Percentiles rank a stretch among this genome's conserved stretches.
Evolutionary conservation across 495 filamentous ascomycete genomes (phyloP).

Genomic region (Penicillium verhagenii): DNA sequence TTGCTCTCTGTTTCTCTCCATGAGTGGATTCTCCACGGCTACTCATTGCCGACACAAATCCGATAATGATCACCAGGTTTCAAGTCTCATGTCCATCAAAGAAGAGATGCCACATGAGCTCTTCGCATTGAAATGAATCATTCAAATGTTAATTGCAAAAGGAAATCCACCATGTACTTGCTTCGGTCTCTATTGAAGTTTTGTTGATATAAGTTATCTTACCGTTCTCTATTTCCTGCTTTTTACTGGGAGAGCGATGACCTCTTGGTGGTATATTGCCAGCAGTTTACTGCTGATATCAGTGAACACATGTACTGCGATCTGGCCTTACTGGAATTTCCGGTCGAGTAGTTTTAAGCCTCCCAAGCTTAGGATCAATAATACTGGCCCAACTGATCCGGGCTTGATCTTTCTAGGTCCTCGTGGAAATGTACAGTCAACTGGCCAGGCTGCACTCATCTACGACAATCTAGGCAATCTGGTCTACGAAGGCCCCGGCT

Average conservation of each 20-base stretch:
- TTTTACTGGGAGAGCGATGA: constrained; percentile 5
- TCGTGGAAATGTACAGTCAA: not conserved
- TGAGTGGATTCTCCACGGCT: constrained; percentile 7
- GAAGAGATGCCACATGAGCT: not conserved
- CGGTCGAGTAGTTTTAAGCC: constrained; percentile 22
- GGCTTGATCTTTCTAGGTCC: constrained; percentile 29
- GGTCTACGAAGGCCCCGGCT: constrained; percentile 21
- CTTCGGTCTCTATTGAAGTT: too few species aligned
- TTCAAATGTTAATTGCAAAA: too few species aligned
- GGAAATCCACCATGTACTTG: too few species aligned
- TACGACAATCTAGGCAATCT: constrained; percentile 27
- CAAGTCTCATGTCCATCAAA: not conserved
- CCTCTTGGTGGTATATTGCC: constrained; percentile 20
- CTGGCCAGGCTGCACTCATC: constrained; percentile 23
- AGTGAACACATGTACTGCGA: constrained; percentile 18
- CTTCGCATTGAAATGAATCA: too few species aligned
- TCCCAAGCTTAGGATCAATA: constrained; percentile 25
- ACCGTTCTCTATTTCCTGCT: too few species aligned
- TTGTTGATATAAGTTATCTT: too few species aligned
- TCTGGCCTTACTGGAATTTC: constrained; percentile 22
- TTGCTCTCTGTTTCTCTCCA: not conserved
- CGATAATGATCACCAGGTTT: constrained; percentile 23
- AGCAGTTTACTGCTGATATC: constrained; percentile 28
- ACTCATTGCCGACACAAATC: not conserved
- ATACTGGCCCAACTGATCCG: constrained; percentile 26